A percentile compares a stretch with the other conserved stretches of the same genome.
Conservation (phyloP, 192 early-diverging fungal species). For the Coemansia sp. region DNA sequence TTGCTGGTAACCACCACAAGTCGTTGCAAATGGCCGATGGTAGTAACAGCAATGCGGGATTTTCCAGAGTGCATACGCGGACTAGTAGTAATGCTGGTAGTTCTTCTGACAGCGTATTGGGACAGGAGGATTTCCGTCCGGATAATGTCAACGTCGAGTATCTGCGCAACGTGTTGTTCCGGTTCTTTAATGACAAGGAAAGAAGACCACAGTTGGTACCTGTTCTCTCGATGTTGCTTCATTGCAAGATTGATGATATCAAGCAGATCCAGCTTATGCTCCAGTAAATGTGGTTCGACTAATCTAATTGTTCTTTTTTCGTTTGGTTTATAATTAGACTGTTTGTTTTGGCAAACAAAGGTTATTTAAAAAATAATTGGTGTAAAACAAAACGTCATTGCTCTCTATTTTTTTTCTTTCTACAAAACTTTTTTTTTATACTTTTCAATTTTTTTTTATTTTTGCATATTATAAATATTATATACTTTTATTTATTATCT, state of each 20-base stretch:
- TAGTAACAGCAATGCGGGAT: background rate
- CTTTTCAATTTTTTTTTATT: background rate
- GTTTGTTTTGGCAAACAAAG: no score
- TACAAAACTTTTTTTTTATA: background rate
- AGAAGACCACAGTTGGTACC: slow-evolving; percentile 63
- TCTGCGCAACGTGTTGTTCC: slow-evolving; percentile 52
- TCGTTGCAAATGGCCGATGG: background rate
- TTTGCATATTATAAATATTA: no score
- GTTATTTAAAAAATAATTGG: no score
- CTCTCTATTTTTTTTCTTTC: no score
- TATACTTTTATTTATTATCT: background rate
- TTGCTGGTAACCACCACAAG: background rate
- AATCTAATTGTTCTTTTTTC: background rate
- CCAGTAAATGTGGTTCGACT: slow-evolving; percentile 7
- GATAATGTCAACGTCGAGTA: slow-evolving; percentile 53
- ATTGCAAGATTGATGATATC: slow-evolving; percentile 64
- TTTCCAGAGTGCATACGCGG: slow-evolving; percentile 14
- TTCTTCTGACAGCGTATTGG: slow-evolving; percentile 15
- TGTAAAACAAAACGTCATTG: no score
- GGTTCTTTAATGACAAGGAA: slow-evolving; percentile 54
- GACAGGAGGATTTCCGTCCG: slow-evolving; percentile 1
- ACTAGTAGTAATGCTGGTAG: slow-evolving; percentile 31
- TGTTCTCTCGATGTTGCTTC: slow-evolving; percentile 63
- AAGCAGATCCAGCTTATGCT: slow-evolving; percentile 50
- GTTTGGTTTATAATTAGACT: background rate